Percentiles rank a stretch among this genome's conserved stretches.
Conservation (phyloP, 257 asterid species). For the Solanum sitiens region DNA sequence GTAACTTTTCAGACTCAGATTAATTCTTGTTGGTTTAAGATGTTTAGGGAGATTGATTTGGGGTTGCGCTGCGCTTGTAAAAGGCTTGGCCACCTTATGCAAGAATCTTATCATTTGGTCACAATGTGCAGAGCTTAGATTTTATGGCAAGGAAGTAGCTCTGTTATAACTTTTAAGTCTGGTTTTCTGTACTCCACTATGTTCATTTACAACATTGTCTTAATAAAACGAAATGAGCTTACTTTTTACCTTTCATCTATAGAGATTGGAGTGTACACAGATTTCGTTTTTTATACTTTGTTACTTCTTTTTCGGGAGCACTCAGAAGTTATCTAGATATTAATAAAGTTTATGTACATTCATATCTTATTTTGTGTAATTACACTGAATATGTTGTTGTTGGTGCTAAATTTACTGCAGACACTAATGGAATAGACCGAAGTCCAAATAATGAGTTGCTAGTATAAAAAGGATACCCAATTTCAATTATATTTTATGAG, state of each 20-base stretch:
- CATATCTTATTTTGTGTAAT: too few relatives aligned
- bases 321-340: too few relatives aligned
- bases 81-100: neutral
- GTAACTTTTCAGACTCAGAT: constrained; percentile 2
- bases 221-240: neutral
- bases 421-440: neutral
- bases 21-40: constrained; percentile 5
- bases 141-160: neutral
- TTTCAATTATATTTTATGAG: neutral
- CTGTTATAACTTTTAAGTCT: neutral
- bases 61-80: neutral
- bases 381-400: too few relatives aligned
- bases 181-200: neutral
- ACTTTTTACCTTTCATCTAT: neutral
- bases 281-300: too few relatives aligned
- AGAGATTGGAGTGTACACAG: too few relatives aligned
- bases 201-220: neutral
- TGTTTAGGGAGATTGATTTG: neutral
- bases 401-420: too few relatives aligned
- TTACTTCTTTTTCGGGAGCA: too few relatives aligned
- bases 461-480: neutral
- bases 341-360: too few relatives aligned
- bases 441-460: neutral
- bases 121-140: neutral
- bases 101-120: constrained; percentile 8